Base-by-base conservation (phyloP, 768 basidiomycete species). In the Cystoderma amianthinum region DNA sequence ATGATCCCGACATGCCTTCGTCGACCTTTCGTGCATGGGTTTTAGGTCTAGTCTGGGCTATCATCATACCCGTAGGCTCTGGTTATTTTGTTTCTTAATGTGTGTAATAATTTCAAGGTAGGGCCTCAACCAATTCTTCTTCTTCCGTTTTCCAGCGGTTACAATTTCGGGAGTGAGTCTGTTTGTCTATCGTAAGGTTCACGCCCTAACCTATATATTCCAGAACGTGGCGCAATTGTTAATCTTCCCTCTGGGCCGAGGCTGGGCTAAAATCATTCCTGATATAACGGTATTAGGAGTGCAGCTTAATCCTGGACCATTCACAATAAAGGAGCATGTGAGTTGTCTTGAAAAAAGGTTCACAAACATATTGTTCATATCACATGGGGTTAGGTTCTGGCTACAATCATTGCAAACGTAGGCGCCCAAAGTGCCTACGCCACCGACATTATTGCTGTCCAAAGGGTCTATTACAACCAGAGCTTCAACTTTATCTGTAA, bases 401-500 rank as follows among this genome's bases (percentile, higher is more conserved):
- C 79, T 44, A 78, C 77, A 32, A 72, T 82, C 42, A 73, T 61
- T 63, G n/a, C n/a, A n/a, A 79, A 82, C 1, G 63, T 68, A 17
- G 69, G 65, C 34, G 51, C 53, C 5, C 54, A 60, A 30, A 72
- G 77, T 6, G 84, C 83, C 18, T 88, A 88, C 42, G 84, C 82
- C 19, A 84, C 80, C 7, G 87, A 85, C 45, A 75, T 85, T 32
- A 68, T 85, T 85, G n/a, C n/a, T n/a, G n/a, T n/a, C n/a, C n/a
- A n/a, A n/a, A n/a, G n/a, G n/a, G n/a, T n/a, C n/a, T n/a, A 69
- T 53, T 88, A 87, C 52, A 62, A 79, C 48, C 84, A 78, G 55
- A 68, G 58, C 45, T 82, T 77, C 55, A 68, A 70, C 44, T 84
- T 74, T 42, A 55, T 62, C 20, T 74, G 81, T 81, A 43, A 44